Percentiles rank a stretch among this genome's conserved stretches.
These are phyloP conservation scores for Candida piceae DNA, from an alignment of 805 yeast species.

Conservation along the genomic window DNA sequence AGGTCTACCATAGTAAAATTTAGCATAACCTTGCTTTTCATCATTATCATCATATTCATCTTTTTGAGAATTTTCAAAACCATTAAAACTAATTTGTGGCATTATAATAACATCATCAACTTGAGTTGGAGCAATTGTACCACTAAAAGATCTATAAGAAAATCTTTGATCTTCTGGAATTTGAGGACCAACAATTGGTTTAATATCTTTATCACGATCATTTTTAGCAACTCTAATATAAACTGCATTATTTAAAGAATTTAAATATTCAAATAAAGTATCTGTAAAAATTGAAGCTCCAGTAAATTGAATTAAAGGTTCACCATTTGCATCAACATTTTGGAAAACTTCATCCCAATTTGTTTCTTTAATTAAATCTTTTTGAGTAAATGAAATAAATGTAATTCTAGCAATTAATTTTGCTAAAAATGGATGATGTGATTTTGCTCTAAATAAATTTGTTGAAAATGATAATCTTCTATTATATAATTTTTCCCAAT, in stretches of 20 bases:
- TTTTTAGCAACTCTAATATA: slow-evolving; percentile 28
- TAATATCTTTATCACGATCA: slow-evolving; percentile 22
- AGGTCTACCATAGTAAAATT: slow-evolving; percentile 28
- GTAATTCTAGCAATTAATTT: slow-evolving; percentile 29
- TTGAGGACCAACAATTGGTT: slow-evolving; percentile 28
- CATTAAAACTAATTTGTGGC: slow-evolving; percentile 28
- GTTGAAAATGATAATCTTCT: slow-evolving; percentile 28
- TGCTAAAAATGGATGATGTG: slow-evolving; percentile 32
- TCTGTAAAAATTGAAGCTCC: slow-evolving; percentile 33
- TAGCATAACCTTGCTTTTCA: slow-evolving; percentile 23
- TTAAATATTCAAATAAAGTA: slow-evolving; percentile 29
- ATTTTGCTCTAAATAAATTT: slow-evolving; percentile 25
- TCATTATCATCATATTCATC: slow-evolving; percentile 28
- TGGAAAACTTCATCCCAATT: slow-evolving; percentile 28
- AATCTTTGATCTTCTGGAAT: slow-evolving; percentile 24
- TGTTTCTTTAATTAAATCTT: slow-evolving; percentile 17
- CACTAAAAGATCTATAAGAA: slow-evolving; percentile 26
- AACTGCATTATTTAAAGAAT: slow-evolving; percentile 22
- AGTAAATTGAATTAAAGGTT: slow-evolving; percentile 30
- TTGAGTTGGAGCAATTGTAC: slow-evolving; percentile 29
- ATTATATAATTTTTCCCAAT: slow-evolving; percentile 30
- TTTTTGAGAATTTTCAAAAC: slow-evolving; percentile 18
- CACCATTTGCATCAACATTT: slow-evolving; percentile 30
- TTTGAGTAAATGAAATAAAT: slow-evolving; percentile 23
- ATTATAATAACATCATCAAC: slow-evolving; percentile 28